These are phyloP conservation scores for Alternaria tenuissima DNA, from an alignment of 2,329 filamentous ascomycete species.

Conservation along the genomic window DNA sequence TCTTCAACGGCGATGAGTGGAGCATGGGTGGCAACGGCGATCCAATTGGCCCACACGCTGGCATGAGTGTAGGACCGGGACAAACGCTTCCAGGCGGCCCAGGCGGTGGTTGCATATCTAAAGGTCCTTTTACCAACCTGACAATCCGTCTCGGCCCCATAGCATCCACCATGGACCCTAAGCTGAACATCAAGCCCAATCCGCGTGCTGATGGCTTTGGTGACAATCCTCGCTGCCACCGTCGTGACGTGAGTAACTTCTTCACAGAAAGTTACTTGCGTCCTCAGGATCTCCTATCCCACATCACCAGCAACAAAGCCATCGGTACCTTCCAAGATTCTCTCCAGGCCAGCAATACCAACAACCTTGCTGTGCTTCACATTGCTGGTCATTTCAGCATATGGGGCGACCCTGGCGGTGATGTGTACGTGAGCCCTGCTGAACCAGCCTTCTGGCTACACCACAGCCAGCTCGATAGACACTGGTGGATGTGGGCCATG, in stretches of 20 bases:
- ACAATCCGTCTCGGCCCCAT: constrained; percentile 60
- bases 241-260: constrained; percentile 45
- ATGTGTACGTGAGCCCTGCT: constrained; percentile 56
- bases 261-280: constrained; percentile 25
- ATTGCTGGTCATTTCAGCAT: constrained; percentile 57
- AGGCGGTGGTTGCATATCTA: constrained; percentile 65
- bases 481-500: constrained; percentile 62
- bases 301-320: constrained; percentile 32
- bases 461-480: constrained; percentile 58
- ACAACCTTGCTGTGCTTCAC: constrained; percentile 45
- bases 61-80: constrained; percentile 24
- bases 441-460: constrained; percentile 60
- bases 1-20: constrained; percentile 65
- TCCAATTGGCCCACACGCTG: constrained; percentile 28
- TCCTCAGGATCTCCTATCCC: constrained; percentile 29
- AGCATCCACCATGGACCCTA: constrained; percentile 38
- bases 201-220: constrained; percentile 40
- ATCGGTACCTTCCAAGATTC: constrained; percentile 39
- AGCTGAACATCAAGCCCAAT: constrained; percentile 43
- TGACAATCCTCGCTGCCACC: constrained; percentile 43
- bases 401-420: constrained; percentile 55
- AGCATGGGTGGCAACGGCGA: constrained; percentile 59
- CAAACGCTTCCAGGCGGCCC: constrained; percentile 56
- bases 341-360: constrained; percentile 27
- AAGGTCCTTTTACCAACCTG: constrained; percentile 60